Evolutionary conservation across 495 filamentous ascomycete species (phyloP), one percentile per base, ranked within the genome.

Genomic region (Penicillium odoratum): DNA sequence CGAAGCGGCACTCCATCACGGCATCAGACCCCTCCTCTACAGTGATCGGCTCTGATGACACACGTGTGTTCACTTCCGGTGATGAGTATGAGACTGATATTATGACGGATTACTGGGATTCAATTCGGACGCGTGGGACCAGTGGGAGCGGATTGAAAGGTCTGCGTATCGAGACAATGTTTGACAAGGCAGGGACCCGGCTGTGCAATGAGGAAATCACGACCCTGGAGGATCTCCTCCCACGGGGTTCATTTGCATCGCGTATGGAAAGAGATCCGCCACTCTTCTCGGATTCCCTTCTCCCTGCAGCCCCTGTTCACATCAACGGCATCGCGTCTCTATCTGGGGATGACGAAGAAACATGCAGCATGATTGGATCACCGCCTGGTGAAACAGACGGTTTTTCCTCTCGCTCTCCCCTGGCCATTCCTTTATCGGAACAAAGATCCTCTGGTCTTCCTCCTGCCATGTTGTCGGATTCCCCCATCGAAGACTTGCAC

Each of bases 71-170:
- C 56, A 80, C 81, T 10, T 92, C 86, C 3, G 84, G 86, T 5
- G 92, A 93, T 51, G 93, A 96, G 59, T 90, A 95, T 52, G 92
- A 96, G 54, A 85, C 84, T 4, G 92, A 96, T 63, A 85, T 90
- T 55, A 83, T 89, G 72, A 96, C 89, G 62, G 94, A 97, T 62
- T 93, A 92, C 47, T 98, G 90, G 74, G 94, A 98, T 70, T 97
- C 93, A 15, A 77, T 94, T 59, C 87, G 92, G 55, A 97, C 93
- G 8, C 83, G 87, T 49, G 84, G 85, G 26, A 95, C 92, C 7
- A 84, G 72, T 55, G 79, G 75, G 55, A 84, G 81, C 62, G 79
- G 78, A 31, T 56, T 76, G 42, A 74, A 81, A 52, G 77, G 81
- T 25, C 76, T 84, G 48, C 86, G 87, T 4, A 81, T 96, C 29